A percentile compares a stretch with the other conserved stretches of the same genome.
Evolutionary conservation across 768 basidiomycete genomes (phyloP).

Genomic region (Boletus subparvulus): DNA sequence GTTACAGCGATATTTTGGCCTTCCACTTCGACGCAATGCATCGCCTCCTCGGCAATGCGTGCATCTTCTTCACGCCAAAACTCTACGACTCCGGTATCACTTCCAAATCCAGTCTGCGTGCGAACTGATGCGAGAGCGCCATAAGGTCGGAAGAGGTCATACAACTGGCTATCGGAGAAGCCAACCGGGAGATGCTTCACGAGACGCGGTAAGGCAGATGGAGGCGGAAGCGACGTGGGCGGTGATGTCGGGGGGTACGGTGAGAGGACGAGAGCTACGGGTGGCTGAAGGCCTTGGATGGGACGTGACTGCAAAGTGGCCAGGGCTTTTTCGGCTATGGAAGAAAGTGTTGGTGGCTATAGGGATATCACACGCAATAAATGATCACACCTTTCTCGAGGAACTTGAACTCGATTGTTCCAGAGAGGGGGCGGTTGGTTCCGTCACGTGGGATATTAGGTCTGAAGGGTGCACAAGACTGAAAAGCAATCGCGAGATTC

Average conservation of each 20-base stretch:
- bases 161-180: conserved; percentile 71
- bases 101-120: conserved; percentile 71
- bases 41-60: conserved; percentile 68
- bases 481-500: conserved; percentile 70
- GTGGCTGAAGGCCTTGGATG: conserved; percentile 58
- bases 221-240: conserved; percentile 71
- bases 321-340: conserved; percentile 81
- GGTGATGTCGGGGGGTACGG: conserved; percentile 82
- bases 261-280: conserved; percentile 67
- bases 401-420: conserved; percentile 82
- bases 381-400: conserved; percentile 67
- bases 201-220: conserved; percentile 73
- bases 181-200: conserved; percentile 79
- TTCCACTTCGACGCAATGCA: conserved; percentile 82
- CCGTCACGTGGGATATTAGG: conserved; percentile 71
- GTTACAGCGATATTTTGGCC: conserved; percentile 86
- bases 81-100: conserved; percentile 77
- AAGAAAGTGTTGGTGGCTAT: conserved; percentile 6
- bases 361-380: conserved; percentile 6
- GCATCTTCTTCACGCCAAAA: conserved; percentile 90
- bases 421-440: conserved; percentile 51
- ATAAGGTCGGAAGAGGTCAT: conserved; percentile 80
- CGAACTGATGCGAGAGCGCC: conserved; percentile 81
- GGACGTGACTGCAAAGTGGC: conserved; percentile 78
- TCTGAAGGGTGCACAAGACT: conserved; percentile 76